Base-by-base conservation (phyloP, 495 filamentous ascomycete species). In the Xylaria scruposa region DNA sequence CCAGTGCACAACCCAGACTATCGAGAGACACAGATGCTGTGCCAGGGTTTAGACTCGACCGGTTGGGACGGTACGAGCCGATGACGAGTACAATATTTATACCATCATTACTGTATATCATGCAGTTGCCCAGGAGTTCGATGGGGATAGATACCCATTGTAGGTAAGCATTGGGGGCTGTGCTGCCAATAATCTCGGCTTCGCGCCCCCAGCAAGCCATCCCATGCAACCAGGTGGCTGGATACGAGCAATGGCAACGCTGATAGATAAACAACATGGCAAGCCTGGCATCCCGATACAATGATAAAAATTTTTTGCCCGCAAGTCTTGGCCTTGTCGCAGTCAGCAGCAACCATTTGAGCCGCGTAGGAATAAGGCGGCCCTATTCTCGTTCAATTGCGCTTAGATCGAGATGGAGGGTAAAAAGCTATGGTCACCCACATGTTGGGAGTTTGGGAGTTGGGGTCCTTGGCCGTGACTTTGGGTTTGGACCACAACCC, bases 141-240 rank as follows among this genome's bases (percentile, higher is more conserved):
- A 63, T 15, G 60, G 38, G 60, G 38, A 42, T 63, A 29, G 36
- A 31, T 56, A 31, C 53, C 26, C 7, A 54, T 17, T 56, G 53
- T 29, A 31, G 21, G 33, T 42, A 13, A 17, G 51, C 8, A 56
- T 38, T 38, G 17, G 65, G 49, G 65, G 65, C 65, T 67, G 65
- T 67, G 65, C 65, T 40, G 49, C 33, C 12, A 36, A 42, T 67
- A 67, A 67, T 67, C 49, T 67, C 63, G 63, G 63, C 46, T 67
- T 33, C 31, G 44, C 26, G 62, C 63, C 63, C 63, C 29, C n/a
- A 67, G 7, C 63, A 21, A 51, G 46, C 63, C 63, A 67, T 38
- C 29, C 19, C 63, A 65, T 67, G 63, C 63, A 51, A 13, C 44
- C 44, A 49, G 13, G 17, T 65, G 24, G 21, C 19, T 56, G 9